A percentile compares a stretch with the other conserved stretches of the same genome.
These are phyloP conservation scores for Geum urbanum DNA, from an alignment of 306 rosid species.

Conservation along the genomic window DNA sequence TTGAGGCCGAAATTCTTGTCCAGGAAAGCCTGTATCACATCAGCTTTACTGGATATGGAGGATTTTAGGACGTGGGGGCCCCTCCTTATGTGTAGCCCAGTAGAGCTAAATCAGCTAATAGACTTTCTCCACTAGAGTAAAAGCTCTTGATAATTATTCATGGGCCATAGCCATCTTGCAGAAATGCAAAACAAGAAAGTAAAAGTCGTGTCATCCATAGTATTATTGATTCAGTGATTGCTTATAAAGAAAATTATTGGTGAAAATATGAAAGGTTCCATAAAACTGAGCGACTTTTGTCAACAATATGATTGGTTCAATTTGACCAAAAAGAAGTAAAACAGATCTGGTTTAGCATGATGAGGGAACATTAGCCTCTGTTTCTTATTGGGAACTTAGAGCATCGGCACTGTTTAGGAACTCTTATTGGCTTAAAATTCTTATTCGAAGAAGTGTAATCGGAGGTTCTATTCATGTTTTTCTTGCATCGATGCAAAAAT, in stretches of 20 bases:
- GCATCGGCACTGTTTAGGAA: too few relatives aligned
- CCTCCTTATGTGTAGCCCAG: background rate
- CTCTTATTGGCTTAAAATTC: too few relatives aligned
- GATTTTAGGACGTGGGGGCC: background rate
- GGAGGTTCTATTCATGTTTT: too few relatives aligned
- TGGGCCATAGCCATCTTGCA: background rate
- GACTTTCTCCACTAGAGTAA: background rate
- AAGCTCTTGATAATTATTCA: conserved; percentile 6
- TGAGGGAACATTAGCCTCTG: background rate
- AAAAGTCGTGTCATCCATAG: background rate
- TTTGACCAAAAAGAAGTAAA: too few relatives aligned
- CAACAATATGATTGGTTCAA: too few relatives aligned
- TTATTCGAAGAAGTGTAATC: too few relatives aligned
- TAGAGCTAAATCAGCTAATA: background rate
- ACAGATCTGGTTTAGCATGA: too few relatives aligned
- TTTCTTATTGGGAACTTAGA: too few relatives aligned
- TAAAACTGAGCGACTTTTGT: background rate
- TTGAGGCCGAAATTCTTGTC: background rate
- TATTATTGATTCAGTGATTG: conserved; percentile 17
- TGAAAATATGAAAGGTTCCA: background rate
- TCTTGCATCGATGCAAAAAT: too few relatives aligned
- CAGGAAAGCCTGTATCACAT: background rate
- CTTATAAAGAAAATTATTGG: background rate
- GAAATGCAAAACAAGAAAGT: conserved; percentile 1
- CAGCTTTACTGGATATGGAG: conserved; percentile 1